Evolutionary conservation across 177 flowering plant species (phyloP), one percentile per base, ranked within the genome.

Genomic region (Telopea speciosissima): DNA sequence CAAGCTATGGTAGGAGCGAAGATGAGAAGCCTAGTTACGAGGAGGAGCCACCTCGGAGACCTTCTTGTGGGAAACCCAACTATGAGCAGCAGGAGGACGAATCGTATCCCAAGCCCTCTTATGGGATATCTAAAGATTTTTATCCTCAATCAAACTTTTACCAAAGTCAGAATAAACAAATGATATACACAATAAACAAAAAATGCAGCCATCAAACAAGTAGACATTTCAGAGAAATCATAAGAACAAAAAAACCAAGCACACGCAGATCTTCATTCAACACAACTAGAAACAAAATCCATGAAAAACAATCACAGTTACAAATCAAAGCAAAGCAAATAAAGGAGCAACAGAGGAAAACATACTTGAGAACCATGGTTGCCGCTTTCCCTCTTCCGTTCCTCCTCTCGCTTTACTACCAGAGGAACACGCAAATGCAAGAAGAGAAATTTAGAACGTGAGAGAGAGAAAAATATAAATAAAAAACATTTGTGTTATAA

Each of bases 311-410:
- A 36, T 5, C 40, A 36, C 40, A 36, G 40, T 3, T 8, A 5
- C 40, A 3, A 8, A 1, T 5, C 19, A 52, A 52, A 52, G 58
- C 5, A 5, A 52, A 19, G n/a, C n/a, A 52, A 52, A 52, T 21
- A 16, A 63, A 63, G 24, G 17, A 44, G 2, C 24, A 63, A 68
- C 1, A 16, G 24, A 45, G n/a, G 8, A 54, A 54, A 24, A 22
- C 75, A 11, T 23, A 73, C 75, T 73, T 73, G 49, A 73, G 75
- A 73, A 74, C 76, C 76, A 74, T 74, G 68, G 42, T 19, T 24
- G 68, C 58, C 62, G 68, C 67, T 68, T 67, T 68, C 22, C 61
- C 72, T 63, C 70, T 26, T n/a, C 65, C 68, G 33, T 14, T 40
- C 28, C 70, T 36, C n/a, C n/a, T n/a, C n/a, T n/a, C n/a, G n/a